Conservation (phyloP, 2,329 filamentous ascomycete genomes). For the Pseudogymnoascus destructans region DNA sequence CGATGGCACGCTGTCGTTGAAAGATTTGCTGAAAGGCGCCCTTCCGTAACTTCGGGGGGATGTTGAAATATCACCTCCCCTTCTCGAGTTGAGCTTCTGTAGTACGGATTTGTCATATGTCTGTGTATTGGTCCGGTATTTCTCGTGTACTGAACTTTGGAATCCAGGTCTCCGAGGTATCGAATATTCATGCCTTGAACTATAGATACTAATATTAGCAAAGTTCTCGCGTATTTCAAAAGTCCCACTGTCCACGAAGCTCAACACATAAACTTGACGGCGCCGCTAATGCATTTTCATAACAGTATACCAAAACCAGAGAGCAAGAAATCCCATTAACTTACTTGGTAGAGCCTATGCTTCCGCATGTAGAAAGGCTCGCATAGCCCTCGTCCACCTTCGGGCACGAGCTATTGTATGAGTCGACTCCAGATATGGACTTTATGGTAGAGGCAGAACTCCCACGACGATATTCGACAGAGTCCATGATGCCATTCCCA, state of each 20-base stretch:
- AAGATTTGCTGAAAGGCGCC: constrained; percentile 23
- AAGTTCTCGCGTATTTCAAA: neutral
- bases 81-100: constrained; percentile 25
- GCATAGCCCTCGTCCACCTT: constrained; percentile 27
- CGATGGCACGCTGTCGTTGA: constrained; percentile 25
- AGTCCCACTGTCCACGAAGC: neutral
- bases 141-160: constrained; percentile 26
- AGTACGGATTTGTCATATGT: constrained; percentile 29
- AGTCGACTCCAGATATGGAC: constrained; percentile 34
- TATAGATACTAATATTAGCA: neutral
- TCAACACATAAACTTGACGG: neutral
- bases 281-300: neutral
- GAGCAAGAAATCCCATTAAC: constrained; percentile 11
- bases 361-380: constrained; percentile 25
- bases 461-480: constrained; percentile 25
- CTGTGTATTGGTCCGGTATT: constrained; percentile 25
- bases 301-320: neutral
- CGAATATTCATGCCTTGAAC: constrained; percentile 17
- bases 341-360: constrained; percentile 24
- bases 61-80: constrained; percentile 24
- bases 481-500: constrained; percentile 17
- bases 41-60: constrained; percentile 23
- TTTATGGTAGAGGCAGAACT: constrained; percentile 31
- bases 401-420: constrained; percentile 17
- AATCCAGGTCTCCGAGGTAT: constrained; percentile 19